Percentiles rank a stretch among this genome's conserved stretches.
Evolutionary conservation across 306 rosid genomes (phyloP).

Genomic region (Vachellia pachyceras): DNA sequence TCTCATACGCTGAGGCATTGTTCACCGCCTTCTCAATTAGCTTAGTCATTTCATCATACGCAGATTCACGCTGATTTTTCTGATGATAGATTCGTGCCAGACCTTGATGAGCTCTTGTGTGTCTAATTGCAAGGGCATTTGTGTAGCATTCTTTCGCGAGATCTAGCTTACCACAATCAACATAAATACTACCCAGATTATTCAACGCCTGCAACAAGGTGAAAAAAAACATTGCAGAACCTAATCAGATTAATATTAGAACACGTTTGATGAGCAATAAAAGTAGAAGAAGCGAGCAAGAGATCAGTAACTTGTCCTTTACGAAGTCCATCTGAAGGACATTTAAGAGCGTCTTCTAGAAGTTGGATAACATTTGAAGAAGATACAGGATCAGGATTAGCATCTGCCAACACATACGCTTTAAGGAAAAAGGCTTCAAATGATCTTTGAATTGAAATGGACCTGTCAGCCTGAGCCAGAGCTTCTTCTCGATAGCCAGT

Average conservation of each 20-base stretch:
- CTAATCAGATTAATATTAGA: conserved; percentile 34
- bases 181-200: conserved; percentile 77
- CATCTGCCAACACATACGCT: conserved; percentile 77
- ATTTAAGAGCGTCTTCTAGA: conserved; percentile 79
- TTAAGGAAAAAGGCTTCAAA: conserved; percentile 86
- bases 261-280: conserved; percentile 9
- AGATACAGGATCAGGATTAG: conserved; percentile 63
- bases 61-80: conserved; percentile 68
- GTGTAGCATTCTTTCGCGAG: conserved; percentile 71
- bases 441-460: conserved; percentile 70
- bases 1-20: conserved; percentile 85
- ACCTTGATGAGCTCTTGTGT: conserved; percentile 92
- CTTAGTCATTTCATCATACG: conserved; percentile 84
- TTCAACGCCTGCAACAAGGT: conserved; percentile 68
- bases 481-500: conserved; percentile 79
- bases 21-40: conserved; percentile 73
- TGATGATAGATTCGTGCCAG: conserved; percentile 79
- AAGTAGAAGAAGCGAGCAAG: conserved; percentile 1
- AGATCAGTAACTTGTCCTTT: conserved; percentile 78
- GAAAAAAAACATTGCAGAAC: background rate
- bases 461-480: conserved; percentile 62
- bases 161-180: conserved; percentile 74
- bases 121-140: conserved; percentile 83
- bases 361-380: conserved; percentile 65
- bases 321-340: conserved; percentile 90